Percentiles rank a stretch among this genome's conserved stretches.
Conservation (phyloP, 208 protist genomes). For the Leishmania tarentolae region DNA sequence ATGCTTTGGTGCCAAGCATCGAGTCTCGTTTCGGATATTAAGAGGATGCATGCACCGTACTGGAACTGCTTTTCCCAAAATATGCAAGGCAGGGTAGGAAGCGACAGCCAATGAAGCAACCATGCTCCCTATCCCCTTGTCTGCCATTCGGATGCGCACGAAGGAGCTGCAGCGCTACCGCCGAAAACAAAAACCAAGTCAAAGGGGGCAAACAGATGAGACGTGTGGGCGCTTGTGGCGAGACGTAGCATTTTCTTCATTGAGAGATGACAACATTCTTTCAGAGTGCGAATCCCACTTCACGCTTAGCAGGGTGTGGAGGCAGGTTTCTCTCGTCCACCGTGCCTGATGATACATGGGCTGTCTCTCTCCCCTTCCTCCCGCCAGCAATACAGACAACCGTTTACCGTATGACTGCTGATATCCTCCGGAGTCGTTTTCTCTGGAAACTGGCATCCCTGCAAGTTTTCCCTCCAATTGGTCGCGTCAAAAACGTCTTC, state of each 20-base stretch:
- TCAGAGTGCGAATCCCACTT: neutral
- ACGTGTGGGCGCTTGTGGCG: neutral
- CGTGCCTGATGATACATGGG: neutral
- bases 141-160: neutral
- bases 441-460: too few relatives aligned
- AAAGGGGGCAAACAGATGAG: neutral
- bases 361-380: neutral
- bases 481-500: too few relatives aligned
- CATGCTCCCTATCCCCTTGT: neutral
- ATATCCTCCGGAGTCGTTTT: too few relatives aligned
- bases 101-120: neutral
- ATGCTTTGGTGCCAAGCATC: slow-evolving; percentile 66
- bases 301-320: neutral
- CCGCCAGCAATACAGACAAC: neutral
- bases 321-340: neutral
- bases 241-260: neutral
- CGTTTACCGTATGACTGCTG: neutral
- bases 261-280: neutral
- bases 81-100: neutral
- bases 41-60: slow-evolving; percentile 21
- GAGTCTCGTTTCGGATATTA: slow-evolving; percentile 13
- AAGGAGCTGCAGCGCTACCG: neutral
- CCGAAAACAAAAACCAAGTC: neutral
- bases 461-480: too few relatives aligned
- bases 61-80: slow-evolving; percentile 21